Evolutionary conservation across 2,329 filamentous ascomycete species (phyloP).

Genomic region (Neofusicoccum sp.): DNA sequence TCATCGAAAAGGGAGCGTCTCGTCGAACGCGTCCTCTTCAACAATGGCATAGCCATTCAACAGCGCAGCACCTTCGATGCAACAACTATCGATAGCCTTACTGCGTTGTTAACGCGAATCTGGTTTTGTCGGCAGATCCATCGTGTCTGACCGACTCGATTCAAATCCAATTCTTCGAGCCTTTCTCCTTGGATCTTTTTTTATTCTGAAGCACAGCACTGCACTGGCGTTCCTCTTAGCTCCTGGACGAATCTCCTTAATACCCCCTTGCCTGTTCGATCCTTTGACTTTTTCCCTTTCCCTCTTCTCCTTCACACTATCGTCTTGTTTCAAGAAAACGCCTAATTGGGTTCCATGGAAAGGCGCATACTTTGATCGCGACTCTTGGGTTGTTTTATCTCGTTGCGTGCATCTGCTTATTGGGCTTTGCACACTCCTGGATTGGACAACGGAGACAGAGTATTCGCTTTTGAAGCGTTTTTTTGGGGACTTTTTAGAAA

Average conservation of each 20-base stretch:
- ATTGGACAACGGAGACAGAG: not conserved
- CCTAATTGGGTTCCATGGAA: not conserved
- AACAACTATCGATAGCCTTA: no score
- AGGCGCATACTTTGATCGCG: not conserved
- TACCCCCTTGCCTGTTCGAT: slow-evolving; percentile 10
- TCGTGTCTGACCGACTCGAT: no score
- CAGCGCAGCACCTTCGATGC: no score
- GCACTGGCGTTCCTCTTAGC: not conserved
- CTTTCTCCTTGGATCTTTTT: not conserved
- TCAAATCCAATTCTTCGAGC: no score
- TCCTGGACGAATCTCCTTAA: not conserved
- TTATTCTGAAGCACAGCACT: not conserved
- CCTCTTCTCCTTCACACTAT: not conserved
- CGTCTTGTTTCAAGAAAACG: not conserved
- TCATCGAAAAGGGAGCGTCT: no score
- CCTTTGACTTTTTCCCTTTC: not conserved
- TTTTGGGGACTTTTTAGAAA: no score
- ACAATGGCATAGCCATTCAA: no score
- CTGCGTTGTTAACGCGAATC: no score
- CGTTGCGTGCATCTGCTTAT: not conserved
- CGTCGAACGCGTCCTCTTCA: no score
- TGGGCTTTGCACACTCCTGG: not conserved
- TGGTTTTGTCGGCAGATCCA: no score
- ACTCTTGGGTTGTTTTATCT: not conserved
- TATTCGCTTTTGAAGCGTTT: no score